A percentile compares a stretch with the other conserved stretches of the same genome.
Conservation (phyloP, 108 stramenopile species). For the Cyclotella baltica region DNA sequence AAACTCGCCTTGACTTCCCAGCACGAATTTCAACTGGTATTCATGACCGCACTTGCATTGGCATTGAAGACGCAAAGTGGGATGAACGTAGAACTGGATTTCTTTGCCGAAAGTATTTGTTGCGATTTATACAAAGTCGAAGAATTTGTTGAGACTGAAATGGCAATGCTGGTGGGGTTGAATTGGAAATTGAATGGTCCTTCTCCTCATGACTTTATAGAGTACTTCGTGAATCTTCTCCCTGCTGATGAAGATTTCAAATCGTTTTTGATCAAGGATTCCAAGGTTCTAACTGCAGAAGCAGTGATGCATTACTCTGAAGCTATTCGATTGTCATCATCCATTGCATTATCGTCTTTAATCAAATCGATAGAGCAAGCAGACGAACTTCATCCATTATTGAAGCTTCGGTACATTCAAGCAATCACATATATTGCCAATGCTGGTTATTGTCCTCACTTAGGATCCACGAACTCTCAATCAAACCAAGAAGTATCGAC, state of each 20-base stretch:
- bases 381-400: background rate
- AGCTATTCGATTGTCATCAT: conserved; percentile 1
- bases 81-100: conserved; percentile 27
- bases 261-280: background rate
- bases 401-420: background rate
- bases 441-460: background rate
- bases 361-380: conserved; percentile 5
- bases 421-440: background rate
- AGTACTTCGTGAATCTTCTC: conserved; percentile 13
- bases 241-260: background rate
- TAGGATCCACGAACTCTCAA: background rate
- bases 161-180: conserved; percentile 19
- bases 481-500: background rate
- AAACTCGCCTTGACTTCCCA: conserved; percentile 6
- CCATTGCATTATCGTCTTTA: conserved; percentile 4
- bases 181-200: conserved; percentile 32
- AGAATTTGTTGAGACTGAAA: conserved; percentile 26
- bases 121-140: background rate
- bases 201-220: conserved; percentile 31
- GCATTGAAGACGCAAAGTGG: conserved; percentile 31
- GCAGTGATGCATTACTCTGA: conserved; percentile 1
- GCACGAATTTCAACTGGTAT: conserved; percentile 28
- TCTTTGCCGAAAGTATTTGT: conserved; percentile 15
- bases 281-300: background rate
- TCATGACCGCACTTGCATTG: conserved; percentile 11